phyloP scores from a whole-genome alignment of 805 yeast genomes.

The Candida succiphila region DNA sequence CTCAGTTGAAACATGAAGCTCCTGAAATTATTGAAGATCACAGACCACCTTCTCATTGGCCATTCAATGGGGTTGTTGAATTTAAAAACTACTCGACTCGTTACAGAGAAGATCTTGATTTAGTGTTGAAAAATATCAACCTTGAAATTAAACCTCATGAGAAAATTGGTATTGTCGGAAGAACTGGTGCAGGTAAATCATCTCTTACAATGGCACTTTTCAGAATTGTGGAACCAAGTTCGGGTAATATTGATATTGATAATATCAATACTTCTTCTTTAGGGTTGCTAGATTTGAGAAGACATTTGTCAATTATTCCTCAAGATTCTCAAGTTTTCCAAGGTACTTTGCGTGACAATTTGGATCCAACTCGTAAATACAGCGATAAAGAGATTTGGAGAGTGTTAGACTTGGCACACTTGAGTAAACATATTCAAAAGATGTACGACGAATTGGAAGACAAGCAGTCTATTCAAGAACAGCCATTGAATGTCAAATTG shows the following conservation, averaged over 20 bases:
- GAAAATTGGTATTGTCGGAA: constrained; percentile 91
- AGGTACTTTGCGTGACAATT: constrained; percentile 75
- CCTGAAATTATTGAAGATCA: constrained; percentile 36
- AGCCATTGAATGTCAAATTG: constrained; percentile 17
- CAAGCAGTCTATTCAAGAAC: constrained; percentile 28
- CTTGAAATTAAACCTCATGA: constrained; percentile 62
- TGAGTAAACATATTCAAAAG: constrained; percentile 50
- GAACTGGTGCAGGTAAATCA: constrained; percentile 96
- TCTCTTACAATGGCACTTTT: constrained; percentile 77
- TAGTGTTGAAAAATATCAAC: constrained; percentile 61
- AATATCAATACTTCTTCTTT: constrained; percentile 52
- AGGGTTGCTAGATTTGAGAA: constrained; percentile 73
- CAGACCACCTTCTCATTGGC: constrained; percentile 70
- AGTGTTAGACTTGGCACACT: constrained; percentile 68
- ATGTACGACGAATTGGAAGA: constrained; percentile 37
- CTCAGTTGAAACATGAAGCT: constrained; percentile 59
- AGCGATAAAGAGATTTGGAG: constrained; percentile 78
- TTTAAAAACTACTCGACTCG: constrained; percentile 73
- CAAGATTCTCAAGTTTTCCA: constrained; percentile 91
- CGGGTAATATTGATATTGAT: constrained; percentile 61
- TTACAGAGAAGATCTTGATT: constrained; percentile 73
- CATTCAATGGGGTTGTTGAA: constrained; percentile 53
- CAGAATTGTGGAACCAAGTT: constrained; percentile 69
- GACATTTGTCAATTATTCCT: constrained; percentile 75
- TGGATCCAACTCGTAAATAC: constrained; percentile 69